Evolutionary conservation across 352 stramenopile genomes (phyloP).

Genomic region (Phytophthora meadii): DNA sequence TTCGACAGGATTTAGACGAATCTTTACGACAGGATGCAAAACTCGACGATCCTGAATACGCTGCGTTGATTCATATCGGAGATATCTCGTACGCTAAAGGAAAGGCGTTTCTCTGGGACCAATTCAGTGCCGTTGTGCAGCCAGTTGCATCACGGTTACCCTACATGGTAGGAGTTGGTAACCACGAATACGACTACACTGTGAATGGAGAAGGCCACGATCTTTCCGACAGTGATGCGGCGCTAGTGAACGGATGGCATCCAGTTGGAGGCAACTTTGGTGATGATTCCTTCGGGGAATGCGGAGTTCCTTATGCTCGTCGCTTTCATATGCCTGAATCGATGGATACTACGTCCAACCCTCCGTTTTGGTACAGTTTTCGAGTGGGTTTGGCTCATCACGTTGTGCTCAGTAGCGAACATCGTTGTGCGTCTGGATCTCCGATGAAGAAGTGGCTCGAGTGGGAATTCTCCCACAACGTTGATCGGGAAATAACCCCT

Average conservation of each 20-base stretch:
- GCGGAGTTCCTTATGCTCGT: conserved; percentile 69
- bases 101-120: conserved; percentile 80
- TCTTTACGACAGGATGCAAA: conserved; percentile 4
- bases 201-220: conserved; percentile 31
- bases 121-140: conserved; percentile 80
- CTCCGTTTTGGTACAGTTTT: conserved; percentile 62
- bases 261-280: conserved; percentile 26
- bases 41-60: conserved; percentile 48
- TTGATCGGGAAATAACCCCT: conserved; percentile 53
- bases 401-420: conserved; percentile 56
- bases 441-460: conserved; percentile 56
- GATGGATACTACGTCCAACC: conserved; percentile 36
- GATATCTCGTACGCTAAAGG: conserved; percentile 80
- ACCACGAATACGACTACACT: conserved; percentile 45
- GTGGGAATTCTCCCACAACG: conserved; percentile 40
- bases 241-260: conserved; percentile 26
- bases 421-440: conserved; percentile 48
- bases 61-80: conserved; percentile 79
- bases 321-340: conserved; percentile 75
- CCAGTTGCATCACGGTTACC: conserved; percentile 72
- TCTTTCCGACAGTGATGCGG: conserved; percentile 27
- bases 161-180: conserved; percentile 76
- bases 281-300: conserved; percentile 83
- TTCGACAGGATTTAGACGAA: conserved; percentile 34
- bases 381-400: conserved; percentile 55